Evolutionary conservation across 2,329 filamentous ascomycete species (phyloP), one percentile per base, ranked within the genome.

Genomic region (Xylaria sp.): DNA sequence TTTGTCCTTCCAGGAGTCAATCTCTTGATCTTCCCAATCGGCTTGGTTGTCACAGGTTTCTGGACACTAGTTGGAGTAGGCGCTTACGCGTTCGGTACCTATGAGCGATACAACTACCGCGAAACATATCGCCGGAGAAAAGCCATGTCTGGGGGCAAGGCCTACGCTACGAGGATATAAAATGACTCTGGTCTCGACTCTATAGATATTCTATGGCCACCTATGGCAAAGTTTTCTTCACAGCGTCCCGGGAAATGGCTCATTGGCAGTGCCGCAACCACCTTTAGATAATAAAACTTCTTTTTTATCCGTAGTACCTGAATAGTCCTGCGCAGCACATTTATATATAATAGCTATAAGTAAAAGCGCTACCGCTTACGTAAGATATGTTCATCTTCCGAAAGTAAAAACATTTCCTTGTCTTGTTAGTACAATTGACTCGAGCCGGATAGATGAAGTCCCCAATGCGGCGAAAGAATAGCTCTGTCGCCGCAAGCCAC

Each of bases 1-100:
- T 94, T 94, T 73, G 83, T 92, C 15, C 82, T 94, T 1, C 92
- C 92, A 0, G 92, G 92, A 54, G 85, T 88, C 48, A 85, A 88
- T 69, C 84, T 94, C 63, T 83, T 92, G 74, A 88, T 93, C 69
- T 90, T 92, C 79, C 91, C 92, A 8, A 82, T 91, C 36, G 92
- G 92, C 20, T 82, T 91, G n/a, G 82, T 92, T 72, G 85, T 94
- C 74, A 91, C 88, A 2, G 81, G 86, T 48, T 75, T 86, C 13
- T 94, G 92, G 90, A 79, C 88, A 1, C 71, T 86, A 0, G 69
- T 91, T 23, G 88, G 90, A 31, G 60, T 89, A 7, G 78, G 79
- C 0, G 87, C 86, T 25, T 87, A 91, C 70, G 90, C 86, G 2
- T 85, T 86, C 66, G 92, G 92, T 65, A 93, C 91, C 4, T 85